Evolutionary conservation across 1,284 basidiomycete species (phyloP), one percentile per base, ranked within the genome.

Genomic region (Sanghuangporus weigelae): DNA sequence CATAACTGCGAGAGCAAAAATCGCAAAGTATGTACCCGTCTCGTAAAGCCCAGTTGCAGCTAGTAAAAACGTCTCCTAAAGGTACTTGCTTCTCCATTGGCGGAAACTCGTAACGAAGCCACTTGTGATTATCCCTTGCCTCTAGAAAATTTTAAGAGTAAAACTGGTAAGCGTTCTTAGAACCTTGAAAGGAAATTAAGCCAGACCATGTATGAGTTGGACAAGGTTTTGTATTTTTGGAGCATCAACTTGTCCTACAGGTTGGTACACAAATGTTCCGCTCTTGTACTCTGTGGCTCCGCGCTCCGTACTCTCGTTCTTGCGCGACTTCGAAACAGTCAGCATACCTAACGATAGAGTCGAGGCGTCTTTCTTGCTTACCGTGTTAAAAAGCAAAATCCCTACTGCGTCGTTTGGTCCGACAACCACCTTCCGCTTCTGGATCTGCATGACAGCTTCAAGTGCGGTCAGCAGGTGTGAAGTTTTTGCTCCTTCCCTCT

Each of bases 341-440:
- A 64, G 54, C n/a, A 26, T 14, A 46, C 8, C 44, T 7, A 50
- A 48, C 46, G 7, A 31, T 31, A 31, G 5, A 31, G 26, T 31
- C 26, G 26, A 5, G 26, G 26, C 44, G 54, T 8, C 40, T 49
- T 12, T n/a, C 44, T 5, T 26, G 71, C 87, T 80, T 72, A 96
- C 94, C 61, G 95, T 95, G 68, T 98, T 98, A 78, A 91, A 99
- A 19, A 98, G 77, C 69, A 98, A 72, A 48, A 98, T 88, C 2
- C 96, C 96, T 51, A 96, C 88, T 48, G 86, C 85, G 71, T 98
- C 95, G 66, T 86, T 87, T 0, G 95, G 95, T 1, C 92, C 92
- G 1, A 87, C 86, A 53, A 96, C 80, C 38, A 96, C 90, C 75
- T 98, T 98, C 71, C 85, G 87, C 77, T 95, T 93, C 78, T 94